phyloP scores from a whole-genome alignment of 352 stramenopile genomes.

The Phytophthora aleatoria region DNA sequence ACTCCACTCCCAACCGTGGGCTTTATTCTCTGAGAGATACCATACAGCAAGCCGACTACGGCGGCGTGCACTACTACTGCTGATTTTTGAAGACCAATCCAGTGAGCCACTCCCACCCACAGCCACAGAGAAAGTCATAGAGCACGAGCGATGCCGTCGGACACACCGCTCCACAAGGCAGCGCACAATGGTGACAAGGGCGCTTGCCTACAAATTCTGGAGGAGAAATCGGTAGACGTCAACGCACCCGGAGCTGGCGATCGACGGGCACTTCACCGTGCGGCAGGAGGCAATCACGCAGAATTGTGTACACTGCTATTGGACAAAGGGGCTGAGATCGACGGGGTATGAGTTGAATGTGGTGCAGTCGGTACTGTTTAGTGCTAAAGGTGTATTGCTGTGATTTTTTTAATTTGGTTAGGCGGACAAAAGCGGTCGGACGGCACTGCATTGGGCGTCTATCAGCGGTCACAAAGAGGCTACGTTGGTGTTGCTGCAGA shows the following conservation, averaged over 20 bases:
- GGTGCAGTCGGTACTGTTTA: not conserved
- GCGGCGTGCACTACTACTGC: not conserved
- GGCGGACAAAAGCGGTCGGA: slow-evolving; percentile 93
- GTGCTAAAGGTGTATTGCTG: slow-evolving; percentile 18
- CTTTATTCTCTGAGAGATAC: slow-evolving; percentile 21
- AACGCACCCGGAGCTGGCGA: slow-evolving; percentile 88
- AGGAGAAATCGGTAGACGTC: slow-evolving; percentile 89
- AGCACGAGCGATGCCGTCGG: slow-evolving; percentile 72
- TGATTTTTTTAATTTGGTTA: slow-evolving; percentile 29
- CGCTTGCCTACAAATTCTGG: slow-evolving; percentile 84
- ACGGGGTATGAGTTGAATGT: slow-evolving; percentile 56
- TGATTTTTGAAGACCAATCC: slow-evolving; percentile 6
- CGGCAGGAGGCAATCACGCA: slow-evolving; percentile 88
- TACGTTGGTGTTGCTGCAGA: slow-evolving; percentile 83
- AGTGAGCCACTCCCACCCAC: slow-evolving; percentile 5
- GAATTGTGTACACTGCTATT: slow-evolving; percentile 88
- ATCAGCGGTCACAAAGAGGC: slow-evolving; percentile 94
- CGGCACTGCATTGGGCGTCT: slow-evolving; percentile 91
- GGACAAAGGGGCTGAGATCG: slow-evolving; percentile 86
- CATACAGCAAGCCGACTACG: not conserved
- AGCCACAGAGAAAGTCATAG: slow-evolving; percentile 6
- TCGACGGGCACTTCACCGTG: slow-evolving; percentile 86
- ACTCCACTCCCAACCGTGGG: not conserved
- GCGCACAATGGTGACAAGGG: slow-evolving; percentile 91
- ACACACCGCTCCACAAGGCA: slow-evolving; percentile 90